Percentiles rank a stretch among this genome's conserved stretches.
Evolutionary conservation across 495 filamentous ascomycete genomes (phyloP).

Genomic region (Neurospora sublineolata): DNA sequence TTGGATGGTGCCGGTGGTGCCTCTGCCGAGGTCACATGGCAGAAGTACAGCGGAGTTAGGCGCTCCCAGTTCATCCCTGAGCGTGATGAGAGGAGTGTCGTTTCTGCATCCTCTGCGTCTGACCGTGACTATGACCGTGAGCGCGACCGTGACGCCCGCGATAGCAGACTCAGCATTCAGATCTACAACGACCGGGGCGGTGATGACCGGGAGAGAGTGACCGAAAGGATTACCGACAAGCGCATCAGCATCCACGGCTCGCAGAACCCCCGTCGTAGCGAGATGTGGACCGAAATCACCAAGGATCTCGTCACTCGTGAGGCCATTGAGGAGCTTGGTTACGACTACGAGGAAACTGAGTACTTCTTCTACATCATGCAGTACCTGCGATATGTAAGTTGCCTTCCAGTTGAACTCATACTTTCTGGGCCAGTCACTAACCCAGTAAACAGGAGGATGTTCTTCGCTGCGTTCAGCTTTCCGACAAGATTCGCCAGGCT

Average conservation of each 20-base stretch:
- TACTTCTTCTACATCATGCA: constrained; percentile 87
- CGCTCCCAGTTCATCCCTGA: constrained; percentile 54
- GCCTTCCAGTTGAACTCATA: not conserved
- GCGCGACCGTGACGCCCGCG: constrained; percentile 21
- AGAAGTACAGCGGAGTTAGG: constrained; percentile 63
- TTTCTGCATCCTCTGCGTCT: constrained; percentile 15
- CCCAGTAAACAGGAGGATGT: constrained; percentile 65
- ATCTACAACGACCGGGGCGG: constrained; percentile 27
- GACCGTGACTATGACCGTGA: constrained; percentile 20
- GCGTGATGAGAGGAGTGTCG: constrained; percentile 21
- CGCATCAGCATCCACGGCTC: constrained; percentile 25
- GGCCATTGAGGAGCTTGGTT: constrained; percentile 73
- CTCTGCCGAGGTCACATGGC: constrained; percentile 59
- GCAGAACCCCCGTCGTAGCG: constrained; percentile 39
- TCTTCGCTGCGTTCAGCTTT: constrained; percentile 64
- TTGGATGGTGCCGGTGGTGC: constrained; percentile 65
- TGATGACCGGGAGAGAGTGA: constrained; percentile 33
- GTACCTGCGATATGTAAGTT: constrained; percentile 75
- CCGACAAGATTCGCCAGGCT: constrained; percentile 67
- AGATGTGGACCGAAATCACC: constrained; percentile 95
- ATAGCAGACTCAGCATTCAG: constrained; percentile 30
- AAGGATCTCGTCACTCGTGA: constrained; percentile 84
- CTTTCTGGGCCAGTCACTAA: constrained; percentile 1
- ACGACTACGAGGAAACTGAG: constrained; percentile 86
- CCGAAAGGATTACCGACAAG: constrained; percentile 35